These are phyloP conservation scores for Aleurites moluccanus DNA, from an alignment of 441 rosid genomes.

Conservation along the genomic window DNA sequence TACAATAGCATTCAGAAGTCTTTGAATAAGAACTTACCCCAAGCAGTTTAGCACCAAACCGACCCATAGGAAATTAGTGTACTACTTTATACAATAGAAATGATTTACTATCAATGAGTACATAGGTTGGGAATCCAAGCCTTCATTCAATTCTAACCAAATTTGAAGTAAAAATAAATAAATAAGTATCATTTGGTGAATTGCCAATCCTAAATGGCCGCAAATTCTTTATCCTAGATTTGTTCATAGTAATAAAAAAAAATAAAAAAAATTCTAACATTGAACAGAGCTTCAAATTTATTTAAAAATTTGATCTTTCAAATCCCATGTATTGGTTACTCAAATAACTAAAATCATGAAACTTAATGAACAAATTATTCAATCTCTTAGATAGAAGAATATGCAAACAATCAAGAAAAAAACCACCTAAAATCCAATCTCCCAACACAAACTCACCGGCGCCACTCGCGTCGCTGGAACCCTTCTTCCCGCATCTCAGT, in stretches of 20 bases:
- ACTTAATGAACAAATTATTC: neutral
- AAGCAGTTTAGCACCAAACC: neutral
- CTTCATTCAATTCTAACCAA: too few species aligned
- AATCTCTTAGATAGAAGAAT: neutral
- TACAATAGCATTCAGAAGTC: neutral
- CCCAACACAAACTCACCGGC: slow-evolving; percentile 53
- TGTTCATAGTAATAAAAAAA: too few species aligned
- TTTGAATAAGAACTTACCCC: neutral
- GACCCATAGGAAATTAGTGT: neutral
- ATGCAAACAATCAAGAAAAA: neutral
- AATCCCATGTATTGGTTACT: neutral
- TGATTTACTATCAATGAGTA: too few species aligned
- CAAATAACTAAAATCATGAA: neutral
- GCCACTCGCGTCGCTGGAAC: slow-evolving; percentile 74
- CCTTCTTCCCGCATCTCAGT: slow-evolving; percentile 79
- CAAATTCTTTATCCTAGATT: neutral
- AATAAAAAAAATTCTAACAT: neutral
- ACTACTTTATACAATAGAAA: too few species aligned
- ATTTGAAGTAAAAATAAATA: too few species aligned
- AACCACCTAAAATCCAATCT: neutral
- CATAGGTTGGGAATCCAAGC: too few species aligned
- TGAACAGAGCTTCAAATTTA: neutral
- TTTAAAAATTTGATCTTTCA: neutral
- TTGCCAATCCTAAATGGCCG: neutral
- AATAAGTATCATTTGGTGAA: neutral